phyloP scores from a whole-genome alignment of 2,329 filamentous ascomycete genomes.

The Trichoderma endophyticum region DNA sequence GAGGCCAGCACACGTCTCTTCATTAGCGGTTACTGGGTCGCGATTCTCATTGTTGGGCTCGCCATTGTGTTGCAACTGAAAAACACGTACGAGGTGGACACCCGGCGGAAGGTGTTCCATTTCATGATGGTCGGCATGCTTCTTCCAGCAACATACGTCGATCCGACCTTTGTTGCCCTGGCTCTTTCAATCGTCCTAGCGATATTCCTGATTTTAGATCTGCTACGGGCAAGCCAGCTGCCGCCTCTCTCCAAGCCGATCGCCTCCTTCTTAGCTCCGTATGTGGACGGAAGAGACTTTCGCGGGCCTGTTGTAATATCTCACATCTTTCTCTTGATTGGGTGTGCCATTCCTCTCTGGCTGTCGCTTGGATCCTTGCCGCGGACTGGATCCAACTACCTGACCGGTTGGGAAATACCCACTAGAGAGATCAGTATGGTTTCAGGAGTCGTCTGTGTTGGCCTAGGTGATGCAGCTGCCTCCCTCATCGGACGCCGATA shows the following conservation, averaged over 20 bases:
- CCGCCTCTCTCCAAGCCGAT: slow-evolving; percentile 85
- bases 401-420: slow-evolving; percentile 71
- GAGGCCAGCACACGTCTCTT: slow-evolving; percentile 78
- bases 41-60: slow-evolving; percentile 68
- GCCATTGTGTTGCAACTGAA: slow-evolving; percentile 71
- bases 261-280: slow-evolving; percentile 83
- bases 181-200: slow-evolving; percentile 77
- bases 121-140: slow-evolving; percentile 98
- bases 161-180: slow-evolving; percentile 78
- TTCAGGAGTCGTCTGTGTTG: slow-evolving; percentile 88
- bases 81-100: slow-evolving; percentile 84
- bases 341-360: slow-evolving; percentile 94
- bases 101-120: slow-evolving; percentile 93
- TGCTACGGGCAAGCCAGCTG: slow-evolving; percentile 85
- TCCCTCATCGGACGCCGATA: slow-evolving; percentile 84
- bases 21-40: slow-evolving; percentile 69
- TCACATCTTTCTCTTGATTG: slow-evolving; percentile 92
- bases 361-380: slow-evolving; percentile 70
- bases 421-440: slow-evolving; percentile 83
- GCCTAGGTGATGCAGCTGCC: slow-evolving; percentile 90
- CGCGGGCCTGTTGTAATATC: slow-evolving; percentile 92
- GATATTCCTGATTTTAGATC: slow-evolving; percentile 82
- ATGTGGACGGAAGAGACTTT: slow-evolving; percentile 90
- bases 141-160: slow-evolving; percentile 78
- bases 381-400: slow-evolving; percentile 52